Conservation (phyloP, 257 asterid species). For the Forsythia suspensa region DNA sequence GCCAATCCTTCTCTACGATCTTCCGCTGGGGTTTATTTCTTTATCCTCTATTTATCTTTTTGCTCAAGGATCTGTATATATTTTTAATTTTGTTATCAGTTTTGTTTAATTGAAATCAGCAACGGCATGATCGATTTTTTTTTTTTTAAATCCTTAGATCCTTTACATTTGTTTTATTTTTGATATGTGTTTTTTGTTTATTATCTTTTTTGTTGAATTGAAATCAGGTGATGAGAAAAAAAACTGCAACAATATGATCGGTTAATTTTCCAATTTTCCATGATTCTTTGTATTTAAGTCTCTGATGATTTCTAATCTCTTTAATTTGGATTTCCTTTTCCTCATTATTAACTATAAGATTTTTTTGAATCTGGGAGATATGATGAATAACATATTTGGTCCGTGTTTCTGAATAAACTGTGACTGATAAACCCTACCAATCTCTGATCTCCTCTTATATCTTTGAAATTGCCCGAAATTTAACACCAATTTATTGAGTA, state of each 20-base stretch:
- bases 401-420: constrained; percentile 73
- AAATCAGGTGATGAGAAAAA: constrained; percentile 60
- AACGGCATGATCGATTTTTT: no score
- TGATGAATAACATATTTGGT: constrained; percentile 59
- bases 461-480: not conserved
- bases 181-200: not conserved
- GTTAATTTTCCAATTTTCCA: constrained; percentile 13
- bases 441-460: constrained; percentile 52
- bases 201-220: not conserved
- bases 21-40: not conserved
- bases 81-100: not conserved
- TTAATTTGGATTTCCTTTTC: not conserved
- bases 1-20: no score
- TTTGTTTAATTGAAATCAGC: not conserved
- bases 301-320: constrained; percentile 54
- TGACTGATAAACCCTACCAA: constrained; percentile 55
- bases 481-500: not conserved
- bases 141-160: no score
- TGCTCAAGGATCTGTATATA: no score
- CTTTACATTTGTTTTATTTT: not conserved
- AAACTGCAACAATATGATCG: constrained; percentile 57
- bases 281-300: constrained; percentile 84
- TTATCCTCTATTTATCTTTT: not conserved
- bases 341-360: not conserved
- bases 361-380: constrained; percentile 27